These are phyloP conservation scores for Lichtheimia hyalospora DNA, from an alignment of 371 early-diverging fungal genomes.

Conservation along the genomic window DNA sequence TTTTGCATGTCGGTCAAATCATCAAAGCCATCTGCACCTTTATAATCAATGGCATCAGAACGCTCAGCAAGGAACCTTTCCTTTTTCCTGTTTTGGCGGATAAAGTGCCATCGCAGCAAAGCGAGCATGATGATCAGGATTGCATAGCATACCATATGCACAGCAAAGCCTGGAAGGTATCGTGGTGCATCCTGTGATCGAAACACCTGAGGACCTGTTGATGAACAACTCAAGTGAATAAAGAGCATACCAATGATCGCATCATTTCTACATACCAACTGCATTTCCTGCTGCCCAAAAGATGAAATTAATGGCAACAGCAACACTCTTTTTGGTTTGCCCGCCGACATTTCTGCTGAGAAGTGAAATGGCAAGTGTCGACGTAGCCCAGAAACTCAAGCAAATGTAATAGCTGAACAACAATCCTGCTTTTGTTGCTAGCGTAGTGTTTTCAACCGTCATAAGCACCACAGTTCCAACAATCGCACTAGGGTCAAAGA, in stretches of 20 bases:
- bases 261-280: constrained; percentile 13
- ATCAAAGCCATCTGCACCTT: constrained; percentile 17
- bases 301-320: constrained; percentile 25
- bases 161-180: constrained; percentile 23
- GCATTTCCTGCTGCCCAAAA: constrained; percentile 32
- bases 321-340: constrained; percentile 23
- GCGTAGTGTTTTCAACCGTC: constrained; percentile 16
- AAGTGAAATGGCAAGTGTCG: constrained; percentile 19
- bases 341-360: constrained; percentile 25
- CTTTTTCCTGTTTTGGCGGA: constrained; percentile 20
- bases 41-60: neutral
- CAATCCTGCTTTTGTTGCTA: constrained; percentile 24
- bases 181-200: constrained; percentile 20
- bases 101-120: constrained; percentile 15
- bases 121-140: constrained; percentile 7
- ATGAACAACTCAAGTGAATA: too few species aligned
- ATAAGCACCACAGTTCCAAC: constrained; percentile 22
- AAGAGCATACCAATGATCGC: neutral
- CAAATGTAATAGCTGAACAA: constrained; percentile 20
- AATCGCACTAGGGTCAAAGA: constrained; percentile 13
- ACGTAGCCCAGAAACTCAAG: constrained; percentile 23
- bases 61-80: constrained; percentile 8
- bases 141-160: constrained; percentile 22
- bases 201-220: constrained; percentile 24
- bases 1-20: constrained; percentile 26